Percentiles rank a stretch among this genome's conserved stretches.
Evolutionary conservation across 148 eudicot species (phyloP).

Genomic region (Chenopodium formosanum): DNA sequence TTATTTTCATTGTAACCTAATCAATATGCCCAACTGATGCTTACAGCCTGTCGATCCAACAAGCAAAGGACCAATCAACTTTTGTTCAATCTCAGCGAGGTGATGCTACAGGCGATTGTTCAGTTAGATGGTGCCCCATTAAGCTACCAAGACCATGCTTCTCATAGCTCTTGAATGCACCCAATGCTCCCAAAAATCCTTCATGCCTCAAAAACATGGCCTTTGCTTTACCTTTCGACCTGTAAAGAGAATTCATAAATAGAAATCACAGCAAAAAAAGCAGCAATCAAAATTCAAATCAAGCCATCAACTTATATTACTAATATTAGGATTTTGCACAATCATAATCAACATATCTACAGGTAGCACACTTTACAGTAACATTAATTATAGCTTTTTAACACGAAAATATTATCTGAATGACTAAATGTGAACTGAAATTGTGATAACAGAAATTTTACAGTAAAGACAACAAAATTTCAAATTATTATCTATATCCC

Average conservation of each 20-base stretch:
- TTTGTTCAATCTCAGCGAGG: constrained; percentile 29
- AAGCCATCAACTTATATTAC: neutral
- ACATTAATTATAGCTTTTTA: neutral
- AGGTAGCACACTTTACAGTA: neutral
- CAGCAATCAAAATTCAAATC: neutral
- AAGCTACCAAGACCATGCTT: constrained; percentile 45
- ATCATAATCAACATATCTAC: neutral
- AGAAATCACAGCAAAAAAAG: constrained; percentile 1
- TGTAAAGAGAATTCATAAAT: constrained; percentile 23
- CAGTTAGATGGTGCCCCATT: constrained; percentile 37
- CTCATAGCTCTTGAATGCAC: constrained; percentile 78
- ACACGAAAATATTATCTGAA: neutral
- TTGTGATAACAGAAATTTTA: neutral
- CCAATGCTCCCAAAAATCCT: constrained; percentile 92
- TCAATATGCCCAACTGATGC: constrained; percentile 25
- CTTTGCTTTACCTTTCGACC: constrained; percentile 97
- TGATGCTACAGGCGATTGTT: constrained; percentile 34
- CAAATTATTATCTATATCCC: neutral
- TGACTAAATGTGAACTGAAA: neutral
- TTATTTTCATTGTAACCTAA: neutral
- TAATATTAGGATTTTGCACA: neutral
- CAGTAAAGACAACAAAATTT: neutral
- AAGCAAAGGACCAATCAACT: constrained; percentile 16
- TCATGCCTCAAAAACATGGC: constrained; percentile 94
- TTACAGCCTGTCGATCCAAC: constrained; percentile 26